Conservation (phyloP, 306 rosid genomes). For the Dryas octopetala region DNA sequence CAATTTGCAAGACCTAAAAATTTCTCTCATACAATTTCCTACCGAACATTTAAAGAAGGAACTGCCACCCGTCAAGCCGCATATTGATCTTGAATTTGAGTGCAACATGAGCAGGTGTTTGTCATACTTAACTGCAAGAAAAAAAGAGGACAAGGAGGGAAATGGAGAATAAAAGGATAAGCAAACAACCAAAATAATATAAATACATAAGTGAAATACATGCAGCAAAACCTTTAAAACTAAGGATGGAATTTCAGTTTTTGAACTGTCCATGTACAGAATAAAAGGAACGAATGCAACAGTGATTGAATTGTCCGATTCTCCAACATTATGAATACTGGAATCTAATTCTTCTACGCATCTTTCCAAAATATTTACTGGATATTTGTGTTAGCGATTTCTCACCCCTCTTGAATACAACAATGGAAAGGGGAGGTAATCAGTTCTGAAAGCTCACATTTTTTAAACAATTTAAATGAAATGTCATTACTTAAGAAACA, state of each 20-base stretch:
- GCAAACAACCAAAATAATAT: not conserved
- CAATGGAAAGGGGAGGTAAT: not conserved
- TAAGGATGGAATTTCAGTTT: not conserved
- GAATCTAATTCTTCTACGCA: not conserved
- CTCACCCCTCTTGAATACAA: no score
- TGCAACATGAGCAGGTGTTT: slow-evolving; percentile 69
- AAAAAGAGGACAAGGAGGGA: not conserved
- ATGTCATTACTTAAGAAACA: not conserved
- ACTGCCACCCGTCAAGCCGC: slow-evolving; percentile 63
- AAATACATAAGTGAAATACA: no score
- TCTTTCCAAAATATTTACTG: no score
- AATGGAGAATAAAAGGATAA: not conserved
- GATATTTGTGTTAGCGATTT: no score
- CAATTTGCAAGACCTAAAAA: not conserved
- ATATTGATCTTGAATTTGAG: slow-evolving; percentile 45
- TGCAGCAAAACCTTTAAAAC: not conserved
- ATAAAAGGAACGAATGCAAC: not conserved
- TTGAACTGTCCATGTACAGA: not conserved
- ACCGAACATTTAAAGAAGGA: slow-evolving; percentile 56
- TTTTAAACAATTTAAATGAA: not conserved
- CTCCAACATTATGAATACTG: not conserved
- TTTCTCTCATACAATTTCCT: slow-evolving; percentile 15
- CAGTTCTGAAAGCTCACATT: not conserved
- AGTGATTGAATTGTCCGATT: not conserved
- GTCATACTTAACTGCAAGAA: slow-evolving; percentile 47